Conservation (phyloP, 2,329 filamentous ascomycete species). For the Calonectria pseudoturangicola region DNA sequence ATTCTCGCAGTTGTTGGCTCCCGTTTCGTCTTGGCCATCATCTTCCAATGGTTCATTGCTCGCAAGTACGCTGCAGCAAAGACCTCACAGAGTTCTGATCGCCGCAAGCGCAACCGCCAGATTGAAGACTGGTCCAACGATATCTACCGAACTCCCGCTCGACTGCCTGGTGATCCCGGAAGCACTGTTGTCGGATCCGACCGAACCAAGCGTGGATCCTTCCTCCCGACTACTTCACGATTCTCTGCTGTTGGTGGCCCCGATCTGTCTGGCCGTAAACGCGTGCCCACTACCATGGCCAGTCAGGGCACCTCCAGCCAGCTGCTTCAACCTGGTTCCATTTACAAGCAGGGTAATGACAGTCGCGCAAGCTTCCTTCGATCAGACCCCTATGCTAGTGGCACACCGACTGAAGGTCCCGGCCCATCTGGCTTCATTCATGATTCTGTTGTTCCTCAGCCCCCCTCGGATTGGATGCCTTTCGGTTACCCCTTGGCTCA, state of each 20-base stretch:
- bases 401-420: slow-evolving; percentile 78
- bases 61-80: slow-evolving; percentile 89
- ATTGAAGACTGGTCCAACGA: slow-evolving; percentile 99
- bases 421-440: slow-evolving; percentile 97
- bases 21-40: slow-evolving; percentile 90
- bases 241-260: slow-evolving; percentile 93
- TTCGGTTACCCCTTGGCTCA: slow-evolving; percentile 97
- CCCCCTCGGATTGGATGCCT: slow-evolving; percentile 96
- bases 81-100: slow-evolving; percentile 87
- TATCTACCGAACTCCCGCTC: slow-evolving; percentile 93
- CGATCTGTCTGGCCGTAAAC: slow-evolving; percentile 74
- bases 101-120: slow-evolving; percentile 90
- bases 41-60: slow-evolving; percentile 98
- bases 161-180: slow-evolving; percentile 84
- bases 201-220: slow-evolving; percentile 87
- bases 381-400: slow-evolving; percentile 72
- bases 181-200: slow-evolving; percentile 79
- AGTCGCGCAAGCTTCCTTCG: slow-evolving; percentile 80
- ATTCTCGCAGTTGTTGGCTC: slow-evolving; percentile 91
- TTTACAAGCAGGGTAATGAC: slow-evolving; percentile 82
- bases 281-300: slow-evolving; percentile 92
- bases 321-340: slow-evolving; percentile 80
- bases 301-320: slow-evolving; percentile 87
- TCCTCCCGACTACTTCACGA: slow-evolving; percentile 93
- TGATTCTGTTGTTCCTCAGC: slow-evolving; percentile 95